A percentile compares a stretch with the other conserved stretches of the same genome.
Evolutionary conservation across 345 rosid species (phyloP).

Genomic region (Ceriops tagal): DNA sequence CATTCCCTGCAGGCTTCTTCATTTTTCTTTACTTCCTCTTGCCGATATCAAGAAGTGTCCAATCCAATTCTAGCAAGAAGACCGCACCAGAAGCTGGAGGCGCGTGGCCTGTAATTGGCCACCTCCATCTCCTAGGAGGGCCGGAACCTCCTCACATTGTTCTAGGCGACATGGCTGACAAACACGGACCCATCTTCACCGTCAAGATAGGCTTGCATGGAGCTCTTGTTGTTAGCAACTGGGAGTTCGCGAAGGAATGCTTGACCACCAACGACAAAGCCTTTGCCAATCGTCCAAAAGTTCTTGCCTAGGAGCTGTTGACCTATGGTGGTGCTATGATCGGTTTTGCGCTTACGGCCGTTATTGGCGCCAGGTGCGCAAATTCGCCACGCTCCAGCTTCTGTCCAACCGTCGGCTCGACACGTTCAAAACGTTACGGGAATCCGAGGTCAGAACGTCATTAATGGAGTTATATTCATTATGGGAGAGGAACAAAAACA

Average conservation of each 20-base stretch:
- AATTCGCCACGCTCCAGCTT: slow-evolving; percentile 24
- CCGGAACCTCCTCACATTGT: too few species aligned
- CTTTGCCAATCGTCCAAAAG: slow-evolving; percentile 25
- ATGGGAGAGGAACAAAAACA: not conserved
- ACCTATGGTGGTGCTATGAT: slow-evolving; percentile 23
- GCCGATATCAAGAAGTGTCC: not conserved
- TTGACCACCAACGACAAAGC: slow-evolving; percentile 30
- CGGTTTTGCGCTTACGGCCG: slow-evolving; percentile 25
- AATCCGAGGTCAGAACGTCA: slow-evolving; percentile 13
- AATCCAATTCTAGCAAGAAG: not conserved
- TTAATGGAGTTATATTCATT: slow-evolving; percentile 1
- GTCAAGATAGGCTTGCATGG: slow-evolving; percentile 26
- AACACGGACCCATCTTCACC: too few species aligned
- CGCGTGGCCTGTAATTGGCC: too few species aligned
- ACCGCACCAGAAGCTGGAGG: not conserved
- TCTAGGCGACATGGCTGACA: too few species aligned
- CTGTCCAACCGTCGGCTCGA: slow-evolving; percentile 35
- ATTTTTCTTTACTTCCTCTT: not conserved
- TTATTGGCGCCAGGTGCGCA: slow-evolving; percentile 35
- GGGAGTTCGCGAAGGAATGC: slow-evolving; percentile 34
- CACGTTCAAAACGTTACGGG: slow-evolving; percentile 17
- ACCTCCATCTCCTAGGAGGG: too few species aligned
- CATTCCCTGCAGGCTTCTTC: too few species aligned
- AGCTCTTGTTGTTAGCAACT: slow-evolving; percentile 26
- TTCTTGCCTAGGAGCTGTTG: slow-evolving; percentile 10